Base-by-base conservation (phyloP, 257 asterid genomes). In the Solanum arcanum region DNA sequence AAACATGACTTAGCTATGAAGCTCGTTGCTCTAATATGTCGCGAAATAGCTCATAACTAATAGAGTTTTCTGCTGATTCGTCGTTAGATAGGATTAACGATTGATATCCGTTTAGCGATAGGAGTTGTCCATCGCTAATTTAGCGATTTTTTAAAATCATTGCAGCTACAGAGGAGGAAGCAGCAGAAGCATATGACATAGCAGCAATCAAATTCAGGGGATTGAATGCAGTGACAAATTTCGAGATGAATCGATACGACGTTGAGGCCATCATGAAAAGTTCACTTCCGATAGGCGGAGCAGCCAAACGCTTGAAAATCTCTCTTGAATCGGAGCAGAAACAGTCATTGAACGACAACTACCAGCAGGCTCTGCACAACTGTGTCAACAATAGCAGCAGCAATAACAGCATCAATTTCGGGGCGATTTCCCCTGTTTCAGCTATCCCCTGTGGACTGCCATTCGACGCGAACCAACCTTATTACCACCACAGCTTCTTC, bases 191-290 rank as follows among this genome's bases (percentile, higher is more conserved):
- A 18, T 93, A 93, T 66, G 96, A 93, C 90, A 89, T 93, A 5
- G 96, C 96, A 15, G 96, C 96, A 27, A 93, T 93, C 56, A 93
- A 93, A 86, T 93, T 93, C 87, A 47, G 96, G 76, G 95, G 96
- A 0, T 89, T 87, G 33, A 93, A 90, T 37, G 96, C 96, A 0
- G 96, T 93, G 6, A 93, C 96, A 2, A 93, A 93, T 60, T 93
- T 93, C 70, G 95, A 92, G 74, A 91, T 92, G 76, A 92, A 92
- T 0, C 92, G 96, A 2, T 93, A 93, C 86, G 93, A 93, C 5
- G 95, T 92, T 0, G 94, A 94, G 80, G 92, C 93, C 56, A 94
- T 94, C 87, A 91, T 92, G 90, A 91, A 89, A 5, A 93, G 95
- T 83, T 87, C 92, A 13, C 94, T 93, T n/a, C 96, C 96, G 0